Evolutionary conservation across 2,329 filamentous ascomycete genomes (phyloP), one percentile per base, ranked within the genome.

Genomic region (Uncinocarpus reesii): DNA sequence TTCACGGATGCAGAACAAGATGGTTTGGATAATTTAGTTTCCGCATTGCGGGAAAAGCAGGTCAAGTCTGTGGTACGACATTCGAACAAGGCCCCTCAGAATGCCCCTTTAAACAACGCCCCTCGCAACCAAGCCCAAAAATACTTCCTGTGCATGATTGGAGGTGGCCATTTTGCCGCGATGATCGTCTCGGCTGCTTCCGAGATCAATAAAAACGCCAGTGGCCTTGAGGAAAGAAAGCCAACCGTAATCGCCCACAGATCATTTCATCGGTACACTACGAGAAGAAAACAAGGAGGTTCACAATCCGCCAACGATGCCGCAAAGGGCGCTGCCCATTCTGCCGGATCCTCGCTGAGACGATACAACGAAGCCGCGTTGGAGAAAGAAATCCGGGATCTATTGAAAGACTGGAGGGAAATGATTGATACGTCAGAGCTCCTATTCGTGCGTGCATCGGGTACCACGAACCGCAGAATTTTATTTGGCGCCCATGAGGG

Each of bases 131-230:
- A 80, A 20, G 81, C 83, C 6, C 86, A 88, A 1, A 89, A 96
- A 62, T 80, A 95, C 42, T 96, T 98, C 62, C 77, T 98, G 41
- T 96, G 89, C 67, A 98, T 98, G 92, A 94, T 98, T 43, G 92
- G 92, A 20, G 92, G 92, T 51, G 92, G 92, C 0, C 92, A 98
- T 64, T 98, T 98, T 62, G 92, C 92, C 0, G 92, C 86, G 43
- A 96, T 96, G 89, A 75, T 96, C 8, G 85, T 98, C 8, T 88
- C 88, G 0, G 75, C 96, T 3, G 80, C 86, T 0, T 89, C 92
- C 0, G 85, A 88, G 53, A 72, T 84, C 46, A 78, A 79, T 31
- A 90, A 86, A 62, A 79, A 79, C 45, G 72, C 77, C 10, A 70
- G 75, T 13, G 84, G 84, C 0, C 74, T 83, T 1, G 78, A 94